Evolutionary conservation across 257 asterid genomes (phyloP), one percentile per base, ranked within the genome.

Genomic region (Gardenia jasminoides): DNA sequence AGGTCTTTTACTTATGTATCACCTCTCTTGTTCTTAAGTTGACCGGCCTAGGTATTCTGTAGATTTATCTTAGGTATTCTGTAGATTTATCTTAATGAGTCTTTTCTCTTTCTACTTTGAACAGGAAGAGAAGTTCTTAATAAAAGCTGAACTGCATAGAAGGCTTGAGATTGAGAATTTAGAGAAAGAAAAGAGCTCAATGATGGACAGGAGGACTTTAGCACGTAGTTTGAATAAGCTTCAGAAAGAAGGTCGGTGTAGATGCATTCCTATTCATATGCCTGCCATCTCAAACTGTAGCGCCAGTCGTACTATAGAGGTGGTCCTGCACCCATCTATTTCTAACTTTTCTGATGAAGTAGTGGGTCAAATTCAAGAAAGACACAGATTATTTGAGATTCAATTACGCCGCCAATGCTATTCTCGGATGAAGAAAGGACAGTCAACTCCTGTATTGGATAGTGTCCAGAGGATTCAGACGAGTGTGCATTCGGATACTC

Each of bases 61-160:
- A 36, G 4, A 36, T 36, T 36, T 36, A 36, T 5, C 41, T 36
- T 36, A 36, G 64, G 78, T 80, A 43, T 87, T 62, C 76, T 75
- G 80, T 73, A 36, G 4, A 36, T 36, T 36, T 36, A 36, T 5
- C 41, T 36, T 36, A 20, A 46, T 44, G 7, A 3, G 33, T 46
- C 48, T 28, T 47, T 12, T 22, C 43, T 59, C 82, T 75, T 72
- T 89, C 41, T 36, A 36, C 4, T 36, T 36, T 1, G 91, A 69
- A 69, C 89, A 95, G 99, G 98, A 89, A 83, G 97, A 95, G 94
- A 88, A 91, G 91, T 85, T 93, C 90, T 91, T 95, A 52, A 79
- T 92, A 80, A 93, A 81, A 78, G 86, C 96, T 72, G 98, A 95
- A 82, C 90, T 95, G 81, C 95, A 90, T 82, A 89, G 89, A 85